A percentile compares a stretch with the other conserved stretches of the same genome.
phyloP scores from a whole-genome alignment of 2,329 filamentous ascomycete species.

The Beauveria sp. region DNA sequence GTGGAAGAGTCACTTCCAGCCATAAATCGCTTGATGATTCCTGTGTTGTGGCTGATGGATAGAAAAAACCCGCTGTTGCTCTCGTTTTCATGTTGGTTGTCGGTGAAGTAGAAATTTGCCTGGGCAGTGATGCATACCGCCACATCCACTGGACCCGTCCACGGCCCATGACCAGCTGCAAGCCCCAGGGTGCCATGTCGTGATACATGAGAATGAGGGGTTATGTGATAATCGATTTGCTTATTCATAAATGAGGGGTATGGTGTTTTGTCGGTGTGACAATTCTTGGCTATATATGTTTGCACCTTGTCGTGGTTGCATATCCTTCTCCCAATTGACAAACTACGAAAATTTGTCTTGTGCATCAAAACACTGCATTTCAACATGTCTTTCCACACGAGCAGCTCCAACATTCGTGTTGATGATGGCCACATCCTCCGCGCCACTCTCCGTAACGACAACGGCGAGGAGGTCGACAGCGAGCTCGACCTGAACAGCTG shows the following conservation, averaged over 20 bases:
- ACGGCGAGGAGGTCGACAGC: constrained; percentile 30
- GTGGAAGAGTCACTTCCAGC: no score
- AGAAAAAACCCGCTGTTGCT: not conserved
- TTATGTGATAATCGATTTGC: not conserved
- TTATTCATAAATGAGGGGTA: constrained; percentile 3
- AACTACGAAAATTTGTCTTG: no score
- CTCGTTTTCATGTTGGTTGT: not conserved
- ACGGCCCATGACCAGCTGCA: not conserved
- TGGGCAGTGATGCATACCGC: constrained; percentile 3
- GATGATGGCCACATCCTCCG: constrained; percentile 45
- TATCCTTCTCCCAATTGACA: no score
- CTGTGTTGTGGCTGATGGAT: no score
- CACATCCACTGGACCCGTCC: constrained; percentile 2
- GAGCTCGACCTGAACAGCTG: constrained; percentile 42
- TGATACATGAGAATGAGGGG: not conserved
- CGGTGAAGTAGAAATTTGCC: not conserved
- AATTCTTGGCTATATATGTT: not conserved
- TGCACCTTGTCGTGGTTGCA: not conserved
- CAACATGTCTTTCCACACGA: constrained; percentile 35
- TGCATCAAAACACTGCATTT: not conserved
- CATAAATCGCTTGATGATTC: no score
- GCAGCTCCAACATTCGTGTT: constrained; percentile 37
- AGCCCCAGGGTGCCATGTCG: not conserved
- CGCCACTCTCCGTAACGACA: constrained; percentile 19
- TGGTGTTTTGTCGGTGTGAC: not conserved